Evolutionary conservation across 2,329 filamentous ascomycete genomes (phyloP).

Genomic region (Teratosphaeria nubilosa): DNA sequence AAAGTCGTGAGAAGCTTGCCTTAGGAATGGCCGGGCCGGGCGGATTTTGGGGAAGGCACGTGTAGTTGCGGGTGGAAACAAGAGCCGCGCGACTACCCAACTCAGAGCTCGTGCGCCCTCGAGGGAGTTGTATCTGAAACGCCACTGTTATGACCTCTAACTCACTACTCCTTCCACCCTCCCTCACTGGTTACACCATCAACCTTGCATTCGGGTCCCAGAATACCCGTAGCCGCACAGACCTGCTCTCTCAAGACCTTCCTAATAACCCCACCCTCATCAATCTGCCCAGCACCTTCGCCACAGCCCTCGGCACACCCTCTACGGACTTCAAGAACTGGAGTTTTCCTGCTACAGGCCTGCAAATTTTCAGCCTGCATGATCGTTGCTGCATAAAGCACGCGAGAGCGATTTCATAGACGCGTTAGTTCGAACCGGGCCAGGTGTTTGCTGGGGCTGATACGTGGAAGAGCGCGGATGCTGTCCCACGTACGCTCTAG

Average conservation of each 20-base stretch:
- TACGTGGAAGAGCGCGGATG: neutral
- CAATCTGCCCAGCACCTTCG: neutral
- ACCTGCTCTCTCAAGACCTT: neutral
- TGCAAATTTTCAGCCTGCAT: neutral
- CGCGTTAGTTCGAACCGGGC: neutral
- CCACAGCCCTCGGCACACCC: neutral
- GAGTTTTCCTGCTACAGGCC: neutral
- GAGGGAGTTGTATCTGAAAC: too few species aligned
- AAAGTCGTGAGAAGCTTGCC: too few species aligned
- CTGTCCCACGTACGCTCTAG: neutral
- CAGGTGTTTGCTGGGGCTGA: neutral
- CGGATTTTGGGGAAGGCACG: too few species aligned
- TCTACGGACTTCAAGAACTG: neutral
- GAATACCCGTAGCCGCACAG: neutral
- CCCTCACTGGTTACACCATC: neutral
- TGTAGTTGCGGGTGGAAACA: too few species aligned
- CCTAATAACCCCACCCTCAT: neutral
- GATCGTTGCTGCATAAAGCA: neutral
- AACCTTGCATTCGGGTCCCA: neutral
- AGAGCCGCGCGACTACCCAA: too few species aligned
- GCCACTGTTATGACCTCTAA: too few species aligned
- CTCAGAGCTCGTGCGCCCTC: too few species aligned
- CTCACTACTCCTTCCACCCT: neutral
- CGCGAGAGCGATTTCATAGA: neutral
- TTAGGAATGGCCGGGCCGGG: too few species aligned